Conservation (phyloP, 1,284 basidiomycete species). For the Malassezia sympodialis region DNA sequence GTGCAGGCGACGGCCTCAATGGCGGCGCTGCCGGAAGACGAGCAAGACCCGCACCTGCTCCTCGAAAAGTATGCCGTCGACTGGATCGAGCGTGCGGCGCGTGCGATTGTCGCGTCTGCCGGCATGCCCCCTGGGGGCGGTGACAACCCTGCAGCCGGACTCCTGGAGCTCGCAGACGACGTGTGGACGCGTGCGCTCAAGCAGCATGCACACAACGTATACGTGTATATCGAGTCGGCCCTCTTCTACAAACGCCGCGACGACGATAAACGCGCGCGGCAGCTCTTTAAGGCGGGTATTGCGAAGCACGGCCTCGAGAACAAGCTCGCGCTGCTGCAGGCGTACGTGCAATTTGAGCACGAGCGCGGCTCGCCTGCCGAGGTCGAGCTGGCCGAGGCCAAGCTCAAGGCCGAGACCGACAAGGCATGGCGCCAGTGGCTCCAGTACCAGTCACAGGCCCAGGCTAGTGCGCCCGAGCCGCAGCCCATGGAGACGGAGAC, state of each 20-base stretch:
- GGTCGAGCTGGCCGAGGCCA: constrained; percentile 56
- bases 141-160: constrained; percentile 22
- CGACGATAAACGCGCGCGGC: constrained; percentile 27
- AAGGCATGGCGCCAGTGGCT: constrained; percentile 52
- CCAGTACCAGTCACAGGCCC: constrained; percentile 50
- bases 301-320: constrained; percentile 18
- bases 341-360: constrained; percentile 76
- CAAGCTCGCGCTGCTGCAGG: constrained; percentile 67
- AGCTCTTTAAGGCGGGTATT: constrained; percentile 25
- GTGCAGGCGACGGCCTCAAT: constrained; percentile 22
- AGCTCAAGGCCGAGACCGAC: constrained; percentile 50
- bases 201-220: constrained; percentile 25
- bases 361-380: constrained; percentile 64
- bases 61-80: constrained; percentile 26
- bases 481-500: constrained; percentile 14
- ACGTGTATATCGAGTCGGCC: constrained; percentile 26
- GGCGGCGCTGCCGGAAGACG: constrained; percentile 10
- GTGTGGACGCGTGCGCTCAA: constrained; percentile 31
- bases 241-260: constrained; percentile 26
- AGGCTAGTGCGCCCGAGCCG: constrained; percentile 1
- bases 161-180: constrained; percentile 29
- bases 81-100: constrained; percentile 32
- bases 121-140: constrained; percentile 11
- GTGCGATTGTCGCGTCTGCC: not conserved
- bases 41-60: constrained; percentile 19